Percentiles rank a stretch among this genome's conserved stretches.
Conservation (phyloP, 73 alveolate genomes). For the Uronychia binucleata region DNA sequence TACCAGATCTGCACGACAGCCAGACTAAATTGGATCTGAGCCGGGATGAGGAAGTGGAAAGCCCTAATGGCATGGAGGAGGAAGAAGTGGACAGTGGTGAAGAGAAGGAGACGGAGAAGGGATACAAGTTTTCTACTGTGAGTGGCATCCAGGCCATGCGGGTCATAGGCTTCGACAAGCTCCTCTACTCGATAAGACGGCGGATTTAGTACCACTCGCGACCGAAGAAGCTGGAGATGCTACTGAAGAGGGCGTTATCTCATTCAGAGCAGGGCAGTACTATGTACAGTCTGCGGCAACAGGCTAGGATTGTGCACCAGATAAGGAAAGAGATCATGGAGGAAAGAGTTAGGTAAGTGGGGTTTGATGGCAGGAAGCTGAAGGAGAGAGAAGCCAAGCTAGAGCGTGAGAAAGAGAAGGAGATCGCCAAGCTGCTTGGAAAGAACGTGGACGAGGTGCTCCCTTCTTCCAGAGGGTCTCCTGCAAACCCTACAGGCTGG, state of each 20-base stretch:
- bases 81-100: background rate
- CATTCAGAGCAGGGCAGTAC: background rate
- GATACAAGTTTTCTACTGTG: background rate
- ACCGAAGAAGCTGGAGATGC: conserved; percentile 1
- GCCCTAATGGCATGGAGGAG: no score
- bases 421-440: background rate
- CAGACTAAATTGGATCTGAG: background rate
- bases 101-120: background rate
- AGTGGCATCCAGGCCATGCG: background rate
- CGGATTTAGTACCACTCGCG: background rate
- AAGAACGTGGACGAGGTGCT: no score
- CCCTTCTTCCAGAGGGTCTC: no score
- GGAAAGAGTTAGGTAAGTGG: background rate
- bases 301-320: background rate
- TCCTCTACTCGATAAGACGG: background rate
- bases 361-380: background rate
- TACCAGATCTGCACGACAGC: background rate
- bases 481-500: no score
- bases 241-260: background rate
- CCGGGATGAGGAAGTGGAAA: background rate
- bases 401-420: background rate
- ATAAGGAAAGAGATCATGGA: background rate
- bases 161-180: background rate
- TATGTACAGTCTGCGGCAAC: background rate
- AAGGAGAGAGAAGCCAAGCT: background rate